Percentiles rank a stretch among this genome's conserved stretches.
Evolutionary conservation across 441 rosid species (phyloP).

Genomic region (Pelargonium cotyledonis): DNA sequence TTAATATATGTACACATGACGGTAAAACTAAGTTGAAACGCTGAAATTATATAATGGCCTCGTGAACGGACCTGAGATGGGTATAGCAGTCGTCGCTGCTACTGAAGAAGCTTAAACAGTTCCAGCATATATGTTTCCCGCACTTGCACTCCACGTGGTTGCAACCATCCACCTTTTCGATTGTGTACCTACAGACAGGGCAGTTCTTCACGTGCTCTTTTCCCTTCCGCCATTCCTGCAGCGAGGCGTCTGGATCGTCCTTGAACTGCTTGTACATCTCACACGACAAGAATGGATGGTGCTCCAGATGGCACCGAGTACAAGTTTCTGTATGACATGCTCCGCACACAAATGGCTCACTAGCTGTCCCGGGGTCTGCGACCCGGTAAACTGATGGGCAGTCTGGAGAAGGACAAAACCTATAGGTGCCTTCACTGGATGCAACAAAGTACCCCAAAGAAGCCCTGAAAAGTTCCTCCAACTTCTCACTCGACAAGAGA

Average conservation of each 20-base stretch:
- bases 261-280: conserved; percentile 60
- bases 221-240: conserved; percentile 72
- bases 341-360: conserved; percentile 63
- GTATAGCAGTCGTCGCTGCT: conserved; percentile 51
- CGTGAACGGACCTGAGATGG: conserved; percentile 48
- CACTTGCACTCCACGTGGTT: conserved; percentile 75
- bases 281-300: conserved; percentile 65
- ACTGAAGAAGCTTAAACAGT: conserved; percentile 40
- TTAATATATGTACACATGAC: no score
- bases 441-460: conserved; percentile 58
- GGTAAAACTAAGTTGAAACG: no score
- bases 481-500: conserved; percentile 51
- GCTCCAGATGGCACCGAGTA: conserved; percentile 69
- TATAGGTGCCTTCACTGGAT: conserved; percentile 51
- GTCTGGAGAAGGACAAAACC: conserved; percentile 90
- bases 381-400: conserved; percentile 75
- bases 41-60: conserved; percentile 24
- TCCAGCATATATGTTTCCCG: conserved; percentile 85
- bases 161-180: conserved; percentile 87
- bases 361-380: conserved; percentile 29
- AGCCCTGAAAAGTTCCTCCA: conserved; percentile 78
- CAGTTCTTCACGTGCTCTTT: conserved; percentile 63
- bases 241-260: conserved; percentile 73
- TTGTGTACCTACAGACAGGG: conserved; percentile 53
- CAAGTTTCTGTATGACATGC: conserved; percentile 77